phyloP scores from a whole-genome alignment of 1,139 yeast genomes.

The Schwanniomyces etchellsii region DNA sequence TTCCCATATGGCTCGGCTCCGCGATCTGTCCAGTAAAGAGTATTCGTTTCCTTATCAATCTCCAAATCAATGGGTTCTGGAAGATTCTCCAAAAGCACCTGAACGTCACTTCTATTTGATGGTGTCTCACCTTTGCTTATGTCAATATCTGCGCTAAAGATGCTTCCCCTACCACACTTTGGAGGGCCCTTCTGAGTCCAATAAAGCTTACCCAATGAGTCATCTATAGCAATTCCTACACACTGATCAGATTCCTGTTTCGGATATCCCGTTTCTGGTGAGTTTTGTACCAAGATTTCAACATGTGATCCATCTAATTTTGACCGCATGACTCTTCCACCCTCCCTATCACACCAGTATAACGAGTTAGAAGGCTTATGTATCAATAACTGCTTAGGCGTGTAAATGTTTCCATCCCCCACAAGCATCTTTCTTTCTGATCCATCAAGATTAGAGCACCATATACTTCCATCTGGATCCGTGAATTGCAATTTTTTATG shows the following conservation, averaged over 20 bases:
- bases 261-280: neutral
- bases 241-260: neutral
- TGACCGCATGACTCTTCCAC: slow-evolving; percentile 1
- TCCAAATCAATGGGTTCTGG: slow-evolving; percentile 1
- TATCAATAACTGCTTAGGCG: neutral
- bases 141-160: neutral
- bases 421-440: neutral
- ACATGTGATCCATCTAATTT: neutral
- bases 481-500: neutral
- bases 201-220: neutral
- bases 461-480: neutral
- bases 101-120: neutral
- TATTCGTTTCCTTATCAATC: neutral
- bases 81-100: neutral
- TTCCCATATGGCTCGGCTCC: slow-evolving; percentile 1
- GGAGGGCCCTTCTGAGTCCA: slow-evolving; percentile 1
- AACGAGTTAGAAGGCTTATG: neutral
- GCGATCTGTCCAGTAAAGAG: neutral
- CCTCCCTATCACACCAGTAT: slow-evolving; percentile 1
- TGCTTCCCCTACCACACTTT: neutral
- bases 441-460: neutral
- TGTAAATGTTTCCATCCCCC: neutral
- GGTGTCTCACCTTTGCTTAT: neutral
- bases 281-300: neutral
- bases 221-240: neutral